These are phyloP conservation scores for Suillus occidentalis DNA, from an alignment of 768 basidiomycete genomes.

Conservation along the genomic window DNA sequence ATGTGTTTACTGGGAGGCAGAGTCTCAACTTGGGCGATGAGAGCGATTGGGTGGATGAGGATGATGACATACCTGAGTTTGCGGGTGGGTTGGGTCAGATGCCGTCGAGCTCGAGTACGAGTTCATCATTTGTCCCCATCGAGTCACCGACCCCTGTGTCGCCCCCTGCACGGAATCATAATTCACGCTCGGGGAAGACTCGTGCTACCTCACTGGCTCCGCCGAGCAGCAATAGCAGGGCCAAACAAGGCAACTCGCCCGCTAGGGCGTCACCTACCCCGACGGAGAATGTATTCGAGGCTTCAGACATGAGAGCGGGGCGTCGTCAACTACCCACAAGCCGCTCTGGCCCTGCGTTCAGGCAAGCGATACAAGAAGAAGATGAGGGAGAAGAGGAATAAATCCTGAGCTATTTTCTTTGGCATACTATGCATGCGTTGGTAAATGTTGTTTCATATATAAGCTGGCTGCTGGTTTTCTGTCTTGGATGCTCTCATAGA, in stretches of 20 bases:
- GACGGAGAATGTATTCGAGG: conserved; percentile 47
- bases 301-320: conserved; percentile 50
- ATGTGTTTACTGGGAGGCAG: conserved; percentile 76
- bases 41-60: conserved; percentile 87
- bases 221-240: conserved; percentile 33
- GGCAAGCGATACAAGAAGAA: conserved; percentile 77
- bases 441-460: conserved; percentile 10
- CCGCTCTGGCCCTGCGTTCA: conserved; percentile 72
- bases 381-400: conserved; percentile 81
- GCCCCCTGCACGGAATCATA: conserved; percentile 51
- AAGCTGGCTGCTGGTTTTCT: conserved; percentile 6
- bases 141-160: conserved; percentile 45
- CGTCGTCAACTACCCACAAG: conserved; percentile 68
- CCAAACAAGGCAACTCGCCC: conserved; percentile 58
- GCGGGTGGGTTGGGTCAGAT: conserved; percentile 77
- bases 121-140: conserved; percentile 24
- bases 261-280: conserved; percentile 61
- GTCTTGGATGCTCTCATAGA: conserved; percentile 17
- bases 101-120: conserved; percentile 26
- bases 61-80: conserved; percentile 71
- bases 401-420: conserved; percentile 10
- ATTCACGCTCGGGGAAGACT: conserved; percentile 35
- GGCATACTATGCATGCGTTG: not conserved
- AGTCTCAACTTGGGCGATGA: conserved; percentile 68
- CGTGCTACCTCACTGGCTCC: conserved; percentile 24